Evolutionary conservation across 306 rosid species (phyloP).

Genomic region (Acmispon strigosus): DNA sequence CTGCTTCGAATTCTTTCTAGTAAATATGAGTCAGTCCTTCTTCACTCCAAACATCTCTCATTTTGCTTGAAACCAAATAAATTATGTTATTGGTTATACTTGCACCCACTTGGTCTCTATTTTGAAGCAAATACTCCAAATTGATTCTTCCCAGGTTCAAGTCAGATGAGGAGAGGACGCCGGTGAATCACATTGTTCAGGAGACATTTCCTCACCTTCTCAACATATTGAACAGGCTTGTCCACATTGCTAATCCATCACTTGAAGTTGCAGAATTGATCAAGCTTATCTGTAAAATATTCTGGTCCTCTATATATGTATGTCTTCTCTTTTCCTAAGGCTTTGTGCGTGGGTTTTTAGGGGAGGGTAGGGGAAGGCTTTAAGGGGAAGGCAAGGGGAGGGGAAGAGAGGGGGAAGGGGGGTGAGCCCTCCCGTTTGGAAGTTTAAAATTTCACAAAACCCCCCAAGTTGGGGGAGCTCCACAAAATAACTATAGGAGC

Average conservation of each 20-base stretch:
- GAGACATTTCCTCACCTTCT: slow-evolving; percentile 86
- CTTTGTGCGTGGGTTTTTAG: too few species aligned
- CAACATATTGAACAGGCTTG: slow-evolving; percentile 59
- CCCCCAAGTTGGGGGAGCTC: too few species aligned
- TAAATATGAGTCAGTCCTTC: slow-evolving; percentile 74
- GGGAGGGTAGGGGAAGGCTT: too few species aligned
- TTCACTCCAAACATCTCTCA: background rate
- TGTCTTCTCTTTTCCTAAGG: background rate
- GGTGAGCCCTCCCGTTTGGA: too few species aligned
- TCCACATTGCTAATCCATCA: slow-evolving; percentile 63
- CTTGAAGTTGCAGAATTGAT: slow-evolving; percentile 74
- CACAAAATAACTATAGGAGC: too few species aligned
- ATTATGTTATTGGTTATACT: too few species aligned
- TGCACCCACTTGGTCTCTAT: background rate
- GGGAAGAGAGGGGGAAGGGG: too few species aligned
- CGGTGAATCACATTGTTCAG: slow-evolving; percentile 57
- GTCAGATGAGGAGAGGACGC: slow-evolving; percentile 81
- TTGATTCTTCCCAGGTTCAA: slow-evolving; percentile 53
- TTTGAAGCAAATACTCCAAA: background rate
- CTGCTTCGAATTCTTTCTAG: slow-evolving; percentile 82
- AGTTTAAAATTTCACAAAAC: too few species aligned
- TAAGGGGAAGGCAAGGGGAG: too few species aligned
- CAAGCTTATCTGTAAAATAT: slow-evolving; percentile 94
- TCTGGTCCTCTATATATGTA: slow-evolving; percentile 97
- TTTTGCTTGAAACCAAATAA: background rate